Conservation (phyloP, 2,329 filamentous ascomycete species). For the Colletotrichum cereale region DNA sequence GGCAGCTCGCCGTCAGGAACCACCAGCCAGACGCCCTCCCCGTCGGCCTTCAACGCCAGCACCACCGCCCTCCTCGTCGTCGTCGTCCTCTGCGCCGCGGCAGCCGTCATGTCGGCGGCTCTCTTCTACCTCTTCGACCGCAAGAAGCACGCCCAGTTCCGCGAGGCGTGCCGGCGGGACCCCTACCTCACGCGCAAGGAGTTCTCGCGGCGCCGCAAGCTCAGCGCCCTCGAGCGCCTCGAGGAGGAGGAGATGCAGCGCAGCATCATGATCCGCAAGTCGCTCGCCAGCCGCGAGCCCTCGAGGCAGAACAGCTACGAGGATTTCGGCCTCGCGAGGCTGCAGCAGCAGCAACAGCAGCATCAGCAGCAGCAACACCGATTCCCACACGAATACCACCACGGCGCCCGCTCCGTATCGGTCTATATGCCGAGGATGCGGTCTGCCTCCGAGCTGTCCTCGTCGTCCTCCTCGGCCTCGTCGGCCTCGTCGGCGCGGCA, state of each 20-base stretch:
- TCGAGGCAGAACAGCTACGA: constrained; percentile 21
- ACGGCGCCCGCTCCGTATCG: background rate
- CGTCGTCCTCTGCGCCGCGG: constrained; percentile 44
- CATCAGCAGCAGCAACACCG: background rate
- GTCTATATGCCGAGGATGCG: constrained; percentile 3
- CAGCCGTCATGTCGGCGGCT: constrained; percentile 44
- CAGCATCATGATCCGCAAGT: constrained; percentile 58
- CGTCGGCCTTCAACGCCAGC: background rate
- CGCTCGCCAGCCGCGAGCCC: constrained; percentile 46
- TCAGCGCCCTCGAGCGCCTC: constrained; percentile 44
- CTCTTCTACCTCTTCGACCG: constrained; percentile 42
- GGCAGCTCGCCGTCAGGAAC: constrained; percentile 2
- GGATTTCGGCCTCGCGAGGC: constrained; percentile 6
- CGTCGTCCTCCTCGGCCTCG: background rate
- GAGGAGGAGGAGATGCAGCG: constrained; percentile 55
- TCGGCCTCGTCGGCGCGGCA: constrained; percentile 13
- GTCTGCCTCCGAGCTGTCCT: constrained; percentile 23
- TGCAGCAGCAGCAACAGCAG: background rate
- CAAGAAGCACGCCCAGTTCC: constrained; percentile 44
- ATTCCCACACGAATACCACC: background rate
- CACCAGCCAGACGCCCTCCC: background rate
- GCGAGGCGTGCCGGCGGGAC: constrained; percentile 43
- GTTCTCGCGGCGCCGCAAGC: constrained; percentile 44
- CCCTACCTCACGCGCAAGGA: constrained; percentile 45
- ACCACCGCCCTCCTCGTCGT: constrained; percentile 41